phyloP scores from a whole-genome alignment of 352 stramenopile genomes.

The Globisporangium nagaii region DNA sequence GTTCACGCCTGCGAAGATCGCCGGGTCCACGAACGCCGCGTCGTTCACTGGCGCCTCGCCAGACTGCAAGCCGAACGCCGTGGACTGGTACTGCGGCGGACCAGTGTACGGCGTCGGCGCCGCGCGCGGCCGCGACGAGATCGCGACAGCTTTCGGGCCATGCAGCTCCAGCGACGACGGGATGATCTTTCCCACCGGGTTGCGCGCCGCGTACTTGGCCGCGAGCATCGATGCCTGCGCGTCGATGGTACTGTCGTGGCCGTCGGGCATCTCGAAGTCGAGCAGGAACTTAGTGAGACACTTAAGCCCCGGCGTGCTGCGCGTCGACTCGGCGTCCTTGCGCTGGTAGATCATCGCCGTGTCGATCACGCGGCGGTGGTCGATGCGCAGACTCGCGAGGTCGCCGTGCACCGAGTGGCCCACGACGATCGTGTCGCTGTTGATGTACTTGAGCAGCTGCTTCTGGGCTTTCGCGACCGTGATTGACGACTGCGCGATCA shows the following conservation, averaged over 20 bases:
- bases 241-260: slow-evolving; percentile 84
- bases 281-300: slow-evolving; percentile 78
- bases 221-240: slow-evolving; percentile 83
- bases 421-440: slow-evolving; percentile 76
- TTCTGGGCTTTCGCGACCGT: slow-evolving; percentile 70
- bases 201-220: slow-evolving; percentile 66
- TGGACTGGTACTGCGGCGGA: slow-evolving; percentile 31
- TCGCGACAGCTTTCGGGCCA: slow-evolving; percentile 23
- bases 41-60: slow-evolving; percentile 17
- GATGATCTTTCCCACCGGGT: slow-evolving; percentile 59
- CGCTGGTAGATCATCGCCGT: slow-evolving; percentile 77
- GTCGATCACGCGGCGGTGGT: slow-evolving; percentile 78
- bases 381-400: slow-evolving; percentile 63
- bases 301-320: slow-evolving; percentile 58
- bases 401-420: slow-evolving; percentile 79
- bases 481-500: slow-evolving; percentile 75
- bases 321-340: slow-evolving; percentile 27
- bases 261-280: slow-evolving; percentile 77
- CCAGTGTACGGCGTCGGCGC: slow-evolving; percentile 19
- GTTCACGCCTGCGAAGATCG: slow-evolving; percentile 2
- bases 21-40: slow-evolving; percentile 18
- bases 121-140: slow-evolving; percentile 3
- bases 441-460: slow-evolving; percentile 82
- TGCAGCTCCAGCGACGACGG: slow-evolving; percentile 60
- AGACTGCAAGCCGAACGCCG: slow-evolving; percentile 28